Conservation (phyloP, 2,329 filamentous ascomycete species). For the Aspergillus sp. region DNA sequence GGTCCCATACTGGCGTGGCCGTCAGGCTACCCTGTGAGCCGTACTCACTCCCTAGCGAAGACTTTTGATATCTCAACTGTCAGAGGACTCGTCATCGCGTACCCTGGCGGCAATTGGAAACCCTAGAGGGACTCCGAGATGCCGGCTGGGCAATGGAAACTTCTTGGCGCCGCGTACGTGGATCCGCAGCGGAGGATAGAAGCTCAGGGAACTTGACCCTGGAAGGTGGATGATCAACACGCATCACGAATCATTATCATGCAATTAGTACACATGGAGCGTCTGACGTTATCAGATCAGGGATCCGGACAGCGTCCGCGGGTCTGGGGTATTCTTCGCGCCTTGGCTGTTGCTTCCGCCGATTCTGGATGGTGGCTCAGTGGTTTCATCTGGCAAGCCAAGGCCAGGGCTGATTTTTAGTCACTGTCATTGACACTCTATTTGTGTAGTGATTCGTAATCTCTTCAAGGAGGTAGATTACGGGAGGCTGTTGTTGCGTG, state of each 20-base stretch:
- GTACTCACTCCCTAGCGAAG: not conserved
- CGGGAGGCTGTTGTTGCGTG: not conserved
- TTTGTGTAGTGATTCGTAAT: not conserved
- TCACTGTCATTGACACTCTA: not conserved
- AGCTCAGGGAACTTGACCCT: conserved; percentile 1
- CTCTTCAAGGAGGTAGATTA: not conserved
- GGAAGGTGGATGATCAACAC: not conserved
- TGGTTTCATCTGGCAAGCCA: conserved; percentile 1
- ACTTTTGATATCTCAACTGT: not conserved
- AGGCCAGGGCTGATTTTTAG: not conserved
- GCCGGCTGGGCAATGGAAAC: not conserved
- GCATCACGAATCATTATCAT: not conserved
- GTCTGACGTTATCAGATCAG: conserved; percentile 1
- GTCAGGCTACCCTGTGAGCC: not conserved
- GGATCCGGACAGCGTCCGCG: not conserved
- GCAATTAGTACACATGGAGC: not conserved
- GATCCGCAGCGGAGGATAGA: conserved; percentile 9
- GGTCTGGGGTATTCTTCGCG: conserved; percentile 6
- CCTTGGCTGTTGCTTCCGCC: conserved; percentile 3
- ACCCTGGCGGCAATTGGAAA: not conserved
- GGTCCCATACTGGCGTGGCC: not conserved
- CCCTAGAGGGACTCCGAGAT: not conserved
- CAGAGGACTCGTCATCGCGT: not conserved
- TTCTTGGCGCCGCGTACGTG: conserved; percentile 21
- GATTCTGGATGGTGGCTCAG: not conserved